Conservation (phyloP, 306 rosid genomes). For the Lathyrus oleraceus region DNA sequence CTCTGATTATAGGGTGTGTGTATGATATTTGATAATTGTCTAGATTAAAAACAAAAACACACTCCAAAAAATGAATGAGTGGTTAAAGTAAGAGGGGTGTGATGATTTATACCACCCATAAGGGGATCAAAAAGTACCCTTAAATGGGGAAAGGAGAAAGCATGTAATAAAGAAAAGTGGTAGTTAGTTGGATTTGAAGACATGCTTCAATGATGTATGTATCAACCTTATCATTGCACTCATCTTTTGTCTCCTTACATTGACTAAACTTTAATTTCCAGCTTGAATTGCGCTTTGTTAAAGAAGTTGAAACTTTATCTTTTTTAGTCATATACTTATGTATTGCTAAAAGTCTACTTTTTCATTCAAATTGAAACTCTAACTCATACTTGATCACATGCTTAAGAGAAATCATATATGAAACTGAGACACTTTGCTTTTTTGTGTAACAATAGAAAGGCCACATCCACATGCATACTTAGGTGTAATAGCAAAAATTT, state of each 20-base stretch:
- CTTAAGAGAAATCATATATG: not conserved
- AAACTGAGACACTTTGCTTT: not conserved
- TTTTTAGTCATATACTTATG: too few relatives aligned
- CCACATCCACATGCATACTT: constrained; percentile 28
- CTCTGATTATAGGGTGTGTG: not conserved
- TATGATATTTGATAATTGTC: constrained; percentile 18
- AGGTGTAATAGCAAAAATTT: constrained; percentile 7
- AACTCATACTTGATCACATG: not conserved
- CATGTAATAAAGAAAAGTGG: constrained; percentile 41
- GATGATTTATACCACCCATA: constrained; percentile 44
- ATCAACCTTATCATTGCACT: constrained; percentile 37
- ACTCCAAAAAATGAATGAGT: not conserved
- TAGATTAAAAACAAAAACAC: constrained; percentile 30
- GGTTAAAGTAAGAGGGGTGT: constrained; percentile 13
- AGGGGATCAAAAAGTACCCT: constrained; percentile 52
- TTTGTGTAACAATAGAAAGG: not conserved
- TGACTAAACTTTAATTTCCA: constrained; percentile 34
- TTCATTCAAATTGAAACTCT: too few relatives aligned
- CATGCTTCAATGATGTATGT: constrained; percentile 40
- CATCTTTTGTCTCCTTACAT: constrained; percentile 20
- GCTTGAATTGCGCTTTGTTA: constrained; percentile 44
- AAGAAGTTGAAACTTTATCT: too few relatives aligned
- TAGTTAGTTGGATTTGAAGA: constrained; percentile 32
- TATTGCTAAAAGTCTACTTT: too few relatives aligned
- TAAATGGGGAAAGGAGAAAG: constrained; percentile 37